These are phyloP conservation scores for Colletotrichum chlorophyti DNA, from an alignment of 2,329 filamentous ascomycete species.

Conservation along the genomic window DNA sequence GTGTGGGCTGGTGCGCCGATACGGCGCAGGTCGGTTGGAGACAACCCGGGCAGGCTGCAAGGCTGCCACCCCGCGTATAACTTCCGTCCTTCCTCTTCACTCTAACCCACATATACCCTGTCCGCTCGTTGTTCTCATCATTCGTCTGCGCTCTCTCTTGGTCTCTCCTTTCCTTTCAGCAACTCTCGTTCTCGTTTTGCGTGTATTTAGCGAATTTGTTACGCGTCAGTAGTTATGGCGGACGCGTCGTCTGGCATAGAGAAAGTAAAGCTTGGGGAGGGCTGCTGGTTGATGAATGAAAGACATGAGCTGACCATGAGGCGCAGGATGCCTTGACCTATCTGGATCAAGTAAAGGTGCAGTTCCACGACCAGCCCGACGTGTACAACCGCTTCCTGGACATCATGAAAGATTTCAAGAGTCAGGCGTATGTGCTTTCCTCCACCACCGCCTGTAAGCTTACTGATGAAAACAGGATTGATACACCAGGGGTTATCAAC, in stretches of 20 bases:
- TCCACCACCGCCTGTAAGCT: background rate
- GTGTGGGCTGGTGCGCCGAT: slow-evolving; percentile 26
- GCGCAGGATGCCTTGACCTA: slow-evolving; percentile 82
- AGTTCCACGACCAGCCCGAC: slow-evolving; percentile 95
- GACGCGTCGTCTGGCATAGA: slow-evolving; percentile 14
- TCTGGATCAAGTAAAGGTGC: slow-evolving; percentile 96
- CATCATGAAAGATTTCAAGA: slow-evolving; percentile 99
- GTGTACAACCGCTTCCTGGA: slow-evolving; percentile 97
- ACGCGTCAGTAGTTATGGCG: slow-evolving; percentile 15
- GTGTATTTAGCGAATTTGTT: background rate
- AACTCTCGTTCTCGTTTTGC: background rate
- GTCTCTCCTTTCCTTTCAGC: background rate
- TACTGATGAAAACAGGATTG: slow-evolving; percentile 67
- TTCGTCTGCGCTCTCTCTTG: too few species aligned
- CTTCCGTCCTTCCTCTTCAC: background rate
- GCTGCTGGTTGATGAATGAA: background rate
- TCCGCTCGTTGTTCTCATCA: slow-evolving; percentile 7
- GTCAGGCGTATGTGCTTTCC: slow-evolving; percentile 75
- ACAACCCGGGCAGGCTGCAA: slow-evolving; percentile 16
- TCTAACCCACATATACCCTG: too few species aligned
- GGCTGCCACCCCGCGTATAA: slow-evolving; percentile 15
- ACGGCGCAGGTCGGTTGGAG: slow-evolving; percentile 27
- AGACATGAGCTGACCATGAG: slow-evolving; percentile 5
- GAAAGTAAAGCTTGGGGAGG: slow-evolving; percentile 11
- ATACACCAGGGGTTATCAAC: slow-evolving; percentile 96